Evolutionary conservation across 164 flowering plant species (phyloP).

Genomic region (Aristolochia fimbriata): DNA sequence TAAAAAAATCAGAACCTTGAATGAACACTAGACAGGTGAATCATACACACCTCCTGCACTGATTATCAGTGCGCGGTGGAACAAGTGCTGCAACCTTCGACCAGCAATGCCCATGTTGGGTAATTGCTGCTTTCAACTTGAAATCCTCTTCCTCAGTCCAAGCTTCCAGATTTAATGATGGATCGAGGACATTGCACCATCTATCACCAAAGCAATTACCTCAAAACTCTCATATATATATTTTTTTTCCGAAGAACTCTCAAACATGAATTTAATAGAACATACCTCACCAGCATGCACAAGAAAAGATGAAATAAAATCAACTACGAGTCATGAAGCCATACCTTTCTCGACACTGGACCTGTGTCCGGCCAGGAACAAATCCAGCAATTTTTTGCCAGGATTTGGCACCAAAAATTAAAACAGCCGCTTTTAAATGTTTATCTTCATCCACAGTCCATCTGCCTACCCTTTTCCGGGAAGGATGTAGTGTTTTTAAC

Average conservation of each 20-base stretch:
- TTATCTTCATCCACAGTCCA: slow-evolving; percentile 80
- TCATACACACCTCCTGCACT: slow-evolving; percentile 59
- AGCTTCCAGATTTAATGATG: slow-evolving; percentile 42
- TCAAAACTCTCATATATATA: slow-evolving; percentile 4
- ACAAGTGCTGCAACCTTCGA: slow-evolving; percentile 64
- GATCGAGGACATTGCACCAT: slow-evolving; percentile 81
- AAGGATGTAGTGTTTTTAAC: slow-evolving; percentile 71
- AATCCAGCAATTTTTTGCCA: slow-evolving; percentile 72
- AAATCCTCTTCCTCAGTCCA: slow-evolving; percentile 89
- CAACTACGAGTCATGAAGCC: neutral
- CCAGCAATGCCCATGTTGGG: slow-evolving; percentile 71
- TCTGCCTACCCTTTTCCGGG: slow-evolving; percentile 49
- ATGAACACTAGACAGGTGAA: neutral
- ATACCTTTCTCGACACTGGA: slow-evolving; percentile 94
- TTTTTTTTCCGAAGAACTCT: slow-evolving; percentile 1
- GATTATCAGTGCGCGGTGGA: slow-evolving; percentile 75
- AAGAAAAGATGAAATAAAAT: neutral
- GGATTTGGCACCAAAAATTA: slow-evolving; percentile 63
- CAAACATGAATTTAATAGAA: neutral
- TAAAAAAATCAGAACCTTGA: neutral
- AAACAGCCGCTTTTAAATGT: slow-evolving; percentile 67
- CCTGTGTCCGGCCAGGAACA: slow-evolving; percentile 82
- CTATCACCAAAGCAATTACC: slow-evolving; percentile 30
- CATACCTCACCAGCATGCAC: too few species aligned
- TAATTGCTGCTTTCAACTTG: slow-evolving; percentile 44